Evolutionary conservation across 257 asterid genomes (phyloP).

Genomic region (Knoxia roxburghii): DNA sequence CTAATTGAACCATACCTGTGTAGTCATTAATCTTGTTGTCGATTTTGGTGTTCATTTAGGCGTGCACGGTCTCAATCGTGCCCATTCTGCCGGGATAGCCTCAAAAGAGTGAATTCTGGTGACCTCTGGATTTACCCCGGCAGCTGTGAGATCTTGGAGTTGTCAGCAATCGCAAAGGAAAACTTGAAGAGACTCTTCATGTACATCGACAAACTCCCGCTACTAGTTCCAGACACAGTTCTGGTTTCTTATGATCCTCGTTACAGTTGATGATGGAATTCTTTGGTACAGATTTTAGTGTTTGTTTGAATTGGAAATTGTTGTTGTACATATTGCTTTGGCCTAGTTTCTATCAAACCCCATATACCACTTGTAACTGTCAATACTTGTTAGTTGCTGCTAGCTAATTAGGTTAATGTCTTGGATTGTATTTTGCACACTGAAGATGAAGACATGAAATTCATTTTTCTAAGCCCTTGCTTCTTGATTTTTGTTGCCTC

Average conservation of each 20-base stretch:
- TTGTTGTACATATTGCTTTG: slow-evolving; percentile 14
- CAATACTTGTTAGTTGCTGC: slow-evolving; percentile 22
- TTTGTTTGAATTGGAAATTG: slow-evolving; percentile 16
- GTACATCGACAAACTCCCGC: slow-evolving; percentile 61
- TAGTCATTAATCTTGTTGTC: background rate
- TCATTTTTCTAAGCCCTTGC: slow-evolving; percentile 3
- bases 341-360: background rate
- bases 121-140: slow-evolving; percentile 87
- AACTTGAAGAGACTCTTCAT: slow-evolving; percentile 55
- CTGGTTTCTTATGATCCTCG: slow-evolving; percentile 48
- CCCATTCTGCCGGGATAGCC: slow-evolving; percentile 81
- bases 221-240: slow-evolving; percentile 39
- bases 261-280: slow-evolving; percentile 31
- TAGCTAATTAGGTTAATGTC: slow-evolving; percentile 6
- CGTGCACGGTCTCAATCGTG: slow-evolving; percentile 71
- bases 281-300: slow-evolving; percentile 4
- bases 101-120: slow-evolving; percentile 58
- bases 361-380: slow-evolving; percentile 24
- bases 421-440: background rate
- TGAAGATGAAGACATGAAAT: slow-evolving; percentile 11
- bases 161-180: slow-evolving; percentile 47
- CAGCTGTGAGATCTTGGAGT: slow-evolving; percentile 47
- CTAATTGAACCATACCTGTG: background rate
- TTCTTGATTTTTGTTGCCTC: background rate
- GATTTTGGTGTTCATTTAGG: slow-evolving; percentile 35